Conservation (phyloP, 169 alveolate species). For the Theileria sp. region DNA sequence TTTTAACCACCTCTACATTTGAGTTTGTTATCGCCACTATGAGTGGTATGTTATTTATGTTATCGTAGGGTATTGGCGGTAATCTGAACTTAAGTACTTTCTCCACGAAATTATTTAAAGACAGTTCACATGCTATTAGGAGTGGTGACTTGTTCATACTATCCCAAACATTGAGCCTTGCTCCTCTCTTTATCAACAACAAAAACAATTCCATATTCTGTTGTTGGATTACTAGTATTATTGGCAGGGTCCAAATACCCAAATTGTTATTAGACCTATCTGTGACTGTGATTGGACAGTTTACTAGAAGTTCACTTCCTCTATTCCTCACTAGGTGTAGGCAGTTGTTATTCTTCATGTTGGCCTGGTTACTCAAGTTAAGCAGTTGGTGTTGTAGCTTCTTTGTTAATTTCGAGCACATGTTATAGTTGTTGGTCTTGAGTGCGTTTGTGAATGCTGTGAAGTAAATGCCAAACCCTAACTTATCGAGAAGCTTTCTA, state of each 20-base stretch:
- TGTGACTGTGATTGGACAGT: conserved; percentile 79
- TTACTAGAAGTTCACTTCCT: conserved; percentile 83
- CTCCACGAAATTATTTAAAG: conserved; percentile 73
- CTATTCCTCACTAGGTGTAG: conserved; percentile 70
- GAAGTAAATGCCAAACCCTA: conserved; percentile 68
- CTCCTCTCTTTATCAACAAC: conserved; percentile 81
- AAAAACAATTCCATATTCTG: conserved; percentile 75
- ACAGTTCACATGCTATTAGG: conserved; percentile 80
- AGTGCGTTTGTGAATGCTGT: conserved; percentile 70
- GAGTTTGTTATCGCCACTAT: conserved; percentile 57
- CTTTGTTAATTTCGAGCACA: conserved; percentile 69
- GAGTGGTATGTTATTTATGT: conserved; percentile 67
- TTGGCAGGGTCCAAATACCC: conserved; percentile 83
- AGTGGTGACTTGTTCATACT: conserved; percentile 83
- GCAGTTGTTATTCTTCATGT: conserved; percentile 64
- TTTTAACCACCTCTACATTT: conserved; percentile 62
- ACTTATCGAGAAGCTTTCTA: conserved; percentile 69
- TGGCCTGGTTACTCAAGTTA: conserved; percentile 68
- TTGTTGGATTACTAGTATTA: conserved; percentile 78
- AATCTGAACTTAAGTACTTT: conserved; percentile 39
- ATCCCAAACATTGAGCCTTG: conserved; percentile 83
- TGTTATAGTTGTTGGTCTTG: conserved; percentile 62
- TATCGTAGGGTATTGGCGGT: conserved; percentile 52
- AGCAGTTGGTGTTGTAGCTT: conserved; percentile 66
- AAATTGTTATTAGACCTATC: conserved; percentile 71